A percentile compares a stretch with the other conserved stretches of the same genome.
Evolutionary conservation across 306 rosid genomes (phyloP).

Genomic region (Trifolium pratense): DNA sequence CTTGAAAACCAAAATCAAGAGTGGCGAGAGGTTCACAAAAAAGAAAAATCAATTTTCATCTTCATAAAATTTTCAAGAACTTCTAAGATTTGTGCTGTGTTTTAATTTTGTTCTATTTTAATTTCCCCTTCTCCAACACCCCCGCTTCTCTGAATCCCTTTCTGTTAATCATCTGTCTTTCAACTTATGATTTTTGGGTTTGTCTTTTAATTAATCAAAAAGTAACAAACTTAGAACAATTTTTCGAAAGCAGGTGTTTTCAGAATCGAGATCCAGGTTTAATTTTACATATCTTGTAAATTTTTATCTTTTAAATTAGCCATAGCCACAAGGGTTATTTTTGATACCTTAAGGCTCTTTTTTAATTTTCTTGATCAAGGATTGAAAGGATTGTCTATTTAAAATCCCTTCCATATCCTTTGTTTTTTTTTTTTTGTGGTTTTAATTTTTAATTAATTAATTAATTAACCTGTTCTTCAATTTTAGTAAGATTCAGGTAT

Average conservation of each 20-base stretch:
- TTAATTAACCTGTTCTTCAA: constrained; percentile 57
- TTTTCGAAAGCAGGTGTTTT: constrained; percentile 94
- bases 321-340: constrained; percentile 68
- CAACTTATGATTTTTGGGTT: constrained; percentile 80
- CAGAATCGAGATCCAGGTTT: constrained; percentile 97
- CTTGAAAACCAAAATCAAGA: constrained; percentile 43
- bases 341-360: constrained; percentile 62
- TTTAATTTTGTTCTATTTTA: neutral
- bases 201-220: constrained; percentile 52
- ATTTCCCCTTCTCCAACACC: constrained; percentile 62
- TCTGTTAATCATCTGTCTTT: constrained; percentile 99
- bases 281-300: neutral
- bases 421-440: too few relatives aligned
- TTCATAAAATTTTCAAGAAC: constrained; percentile 10
- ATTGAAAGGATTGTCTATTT: constrained; percentile 78
- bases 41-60: neutral
- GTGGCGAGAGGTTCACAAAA: constrained; percentile 61
- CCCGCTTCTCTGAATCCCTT: constrained; percentile 99
- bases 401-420: constrained; percentile 60
- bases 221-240: constrained; percentile 79
- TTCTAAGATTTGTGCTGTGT: neutral
- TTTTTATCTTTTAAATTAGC: constrained; percentile 38
- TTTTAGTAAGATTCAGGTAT: constrained; percentile 71
- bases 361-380: constrained; percentile 21
- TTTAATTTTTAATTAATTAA: neutral